Evolutionary conservation across 768 basidiomycete genomes (phyloP), one percentile per base, ranked within the genome.

Genomic region (Roridomyces roridus): DNA sequence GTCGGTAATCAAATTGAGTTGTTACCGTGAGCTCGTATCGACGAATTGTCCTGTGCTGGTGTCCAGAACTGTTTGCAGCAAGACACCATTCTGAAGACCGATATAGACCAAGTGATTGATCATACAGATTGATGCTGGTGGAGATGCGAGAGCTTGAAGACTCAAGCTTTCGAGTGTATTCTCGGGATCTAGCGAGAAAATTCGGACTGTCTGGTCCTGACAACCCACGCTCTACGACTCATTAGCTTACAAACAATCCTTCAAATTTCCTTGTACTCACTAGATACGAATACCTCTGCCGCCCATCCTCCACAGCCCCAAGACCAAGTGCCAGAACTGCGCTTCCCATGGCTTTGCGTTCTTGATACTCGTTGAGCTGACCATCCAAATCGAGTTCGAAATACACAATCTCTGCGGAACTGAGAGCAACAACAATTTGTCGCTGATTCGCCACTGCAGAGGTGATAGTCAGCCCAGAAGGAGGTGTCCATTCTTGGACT

Each of bases 41-140:
- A 96, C 97, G 39, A 99, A 80, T 63, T 96, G 92, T 6, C 97
- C 96, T 59, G 91, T 94, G 54, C 94, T 85, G 10, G 95, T 92
- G 72, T 99, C 97, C 25, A 99, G 83, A 0, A 99, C 96, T 0
- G 97, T 98, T 40, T 97, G 86, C 4, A 99, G 80, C 11, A 99
- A 78, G 40, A 99, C 95, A 60, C 97, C 97, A 70, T 97, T 99
- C 67, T 94, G 87, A 54, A 99, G 77, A 52, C 97, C 97, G 66
- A 99, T 99, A 72, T 98, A 98, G 61, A 99, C 93, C 70, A 99
- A 99, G 80, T 91, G 89, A 2, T 95, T 98, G 3, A 94, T 91
- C 57, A 98, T 94, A 72, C 94, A 97, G 57, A 99, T 97, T 0
- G 96, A 85, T 5, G 96, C 92, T 8, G 97, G 96, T 0, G 94